Conservation (phyloP, 2,329 filamentous ascomycete species). For the Mollisia scopiformis region DNA sequence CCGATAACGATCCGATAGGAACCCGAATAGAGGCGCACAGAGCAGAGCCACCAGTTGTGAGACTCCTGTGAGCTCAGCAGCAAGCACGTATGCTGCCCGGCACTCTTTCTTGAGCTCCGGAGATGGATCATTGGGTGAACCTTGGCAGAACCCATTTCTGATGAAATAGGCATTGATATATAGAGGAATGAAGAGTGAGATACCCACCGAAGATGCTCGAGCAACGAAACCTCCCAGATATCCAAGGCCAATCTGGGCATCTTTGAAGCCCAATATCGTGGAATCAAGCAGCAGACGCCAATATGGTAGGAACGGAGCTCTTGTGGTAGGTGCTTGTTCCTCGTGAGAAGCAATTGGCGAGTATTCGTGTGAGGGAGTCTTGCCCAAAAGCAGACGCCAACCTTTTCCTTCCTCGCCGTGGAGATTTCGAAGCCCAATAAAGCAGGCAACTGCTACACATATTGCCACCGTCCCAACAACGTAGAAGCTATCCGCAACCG, state of each 20-base stretch:
- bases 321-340: neutral
- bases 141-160: slow-evolving; percentile 75
- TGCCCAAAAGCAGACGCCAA: slow-evolving; percentile 60
- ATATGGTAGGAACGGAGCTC: slow-evolving; percentile 52
- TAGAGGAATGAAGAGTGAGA: slow-evolving; percentile 92
- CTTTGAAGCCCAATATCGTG: slow-evolving; percentile 71
- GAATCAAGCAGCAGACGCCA: slow-evolving; percentile 63
- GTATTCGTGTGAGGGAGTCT: slow-evolving; percentile 18
- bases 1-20: slow-evolving; percentile 70
- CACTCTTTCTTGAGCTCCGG: slow-evolving; percentile 85
- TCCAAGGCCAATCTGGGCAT: slow-evolving; percentile 79
- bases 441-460: slow-evolving; percentile 73
- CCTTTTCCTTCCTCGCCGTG: slow-evolving; percentile 79
- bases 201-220: slow-evolving; percentile 90
- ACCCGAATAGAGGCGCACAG: slow-evolving; percentile 86
- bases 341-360: slow-evolving; percentile 13
- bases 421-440: slow-evolving; percentile 72
- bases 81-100: slow-evolving; percentile 82
- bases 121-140: slow-evolving; percentile 63
- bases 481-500: slow-evolving; percentile 86
- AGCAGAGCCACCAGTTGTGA: slow-evolving; percentile 86
- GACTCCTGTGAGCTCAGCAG: slow-evolving; percentile 84
- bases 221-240: slow-evolving; percentile 96
- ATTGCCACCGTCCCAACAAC: slow-evolving; percentile 77
- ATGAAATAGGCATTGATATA: slow-evolving; percentile 93